Base-by-base conservation (phyloP, 306 rosid genomes). In the Acacia acuminata region DNA sequence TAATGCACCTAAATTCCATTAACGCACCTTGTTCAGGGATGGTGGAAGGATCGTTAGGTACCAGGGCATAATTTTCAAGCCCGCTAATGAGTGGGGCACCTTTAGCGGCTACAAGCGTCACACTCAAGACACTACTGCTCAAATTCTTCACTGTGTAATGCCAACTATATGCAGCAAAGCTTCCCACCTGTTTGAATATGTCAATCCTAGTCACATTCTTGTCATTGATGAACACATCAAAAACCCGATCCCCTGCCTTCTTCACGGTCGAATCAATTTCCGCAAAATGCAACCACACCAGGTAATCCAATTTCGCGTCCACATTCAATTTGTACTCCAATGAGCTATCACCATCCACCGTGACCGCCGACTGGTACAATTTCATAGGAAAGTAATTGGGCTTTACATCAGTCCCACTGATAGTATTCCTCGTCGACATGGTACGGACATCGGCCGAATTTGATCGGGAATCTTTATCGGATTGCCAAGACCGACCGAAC, bases 291-390 rank as follows among this genome's bases (percentile, higher is more conserved):
- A 96, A 82, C 99, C 98, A 94, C 85, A 95, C 80, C 93, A 86
- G 76, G 60, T 95, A 95, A 69, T 95, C 99, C 77, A 92, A 88
- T 88, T 94, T 96, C 44, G 99, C 98, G 48, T 96, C 99, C 88
- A 96, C 97, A 22, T 32, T 17, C 87, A 96, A 85, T 70, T 77
- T 78, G 79, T 94, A 96, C 87, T 79, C 90, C 87, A 96, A 40
- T 1, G 2, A 17, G 1, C 70, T 84, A 43, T 82, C 90, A 0
- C 79, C 91, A 42, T 63, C 82, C 9, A 76, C 70, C 12, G 91
- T 85, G 60, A 89, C 91, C 75, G 97, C 96, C 83, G 88, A 70
- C 76, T 96, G 92, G 83, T 91, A 96, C 65, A 96, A 47, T 79
- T 87, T 96, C 94, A 87, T 88, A 55, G 99, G 96, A 10, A 92